Percentiles rank a stretch among this genome's conserved stretches.
These are phyloP conservation scores for Vicia villosa DNA, from an alignment of 306 rosid genomes.

Conservation along the genomic window DNA sequence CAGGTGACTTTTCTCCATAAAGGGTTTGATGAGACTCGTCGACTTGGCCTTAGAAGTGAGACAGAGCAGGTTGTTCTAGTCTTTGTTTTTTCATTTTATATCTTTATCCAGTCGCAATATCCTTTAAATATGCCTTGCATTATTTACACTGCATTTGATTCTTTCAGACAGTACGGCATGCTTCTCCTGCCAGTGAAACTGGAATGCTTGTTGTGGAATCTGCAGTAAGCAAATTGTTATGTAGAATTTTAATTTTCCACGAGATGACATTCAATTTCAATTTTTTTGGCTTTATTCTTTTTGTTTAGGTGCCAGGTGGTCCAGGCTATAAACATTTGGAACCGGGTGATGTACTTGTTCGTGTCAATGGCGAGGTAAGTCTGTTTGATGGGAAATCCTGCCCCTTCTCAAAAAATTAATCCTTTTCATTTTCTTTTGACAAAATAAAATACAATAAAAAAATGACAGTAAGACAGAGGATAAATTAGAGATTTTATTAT, in stretches of 20 bases:
- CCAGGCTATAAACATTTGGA: constrained; percentile 83
- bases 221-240: constrained; percentile 59
- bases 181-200: constrained; percentile 80
- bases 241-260: constrained; percentile 7
- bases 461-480: too few species aligned
- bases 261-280: constrained; percentile 25
- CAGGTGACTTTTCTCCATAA: constrained; percentile 93
- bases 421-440: neutral
- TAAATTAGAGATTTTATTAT: too few species aligned
- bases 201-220: constrained; percentile 99
- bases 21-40: constrained; percentile 96
- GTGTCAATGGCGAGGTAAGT: constrained; percentile 92
- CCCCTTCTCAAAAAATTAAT: neutral
- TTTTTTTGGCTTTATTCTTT: constrained; percentile 36
- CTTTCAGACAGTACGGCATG: constrained; percentile 77
- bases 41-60: constrained; percentile 87
- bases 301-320: constrained; percentile 93
- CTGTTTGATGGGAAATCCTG: constrained; percentile 11
- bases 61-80: constrained; percentile 82
- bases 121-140: constrained; percentile 27
- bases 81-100: constrained; percentile 13
- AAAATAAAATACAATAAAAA: too few species aligned
- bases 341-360: constrained; percentile 96
- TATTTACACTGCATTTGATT: constrained; percentile 38
- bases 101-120: constrained; percentile 12